Conservation (phyloP, 2,329 filamentous ascomycete genomes). For the Diplodia corticola region DNA sequence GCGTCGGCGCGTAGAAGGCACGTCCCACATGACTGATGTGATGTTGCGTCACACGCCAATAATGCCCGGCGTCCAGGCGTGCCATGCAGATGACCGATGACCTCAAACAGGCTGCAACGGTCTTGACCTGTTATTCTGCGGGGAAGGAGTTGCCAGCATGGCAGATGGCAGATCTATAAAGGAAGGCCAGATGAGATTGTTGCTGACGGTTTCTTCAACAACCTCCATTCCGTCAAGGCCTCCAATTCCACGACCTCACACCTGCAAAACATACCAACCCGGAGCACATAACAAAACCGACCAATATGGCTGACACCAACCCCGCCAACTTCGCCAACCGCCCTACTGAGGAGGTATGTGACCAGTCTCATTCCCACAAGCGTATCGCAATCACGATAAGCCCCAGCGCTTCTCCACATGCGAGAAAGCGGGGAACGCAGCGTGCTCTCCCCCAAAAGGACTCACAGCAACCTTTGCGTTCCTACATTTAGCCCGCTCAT, state of each 20-base stretch:
- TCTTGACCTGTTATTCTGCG: neutral
- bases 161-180: neutral
- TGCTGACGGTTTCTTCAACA: neutral
- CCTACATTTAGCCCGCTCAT: neutral
- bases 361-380: neutral
- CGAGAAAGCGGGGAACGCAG: neutral
- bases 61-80: neutral
- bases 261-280: neutral
- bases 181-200: neutral
- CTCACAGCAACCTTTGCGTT: neutral
- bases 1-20: neutral
- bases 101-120: neutral
- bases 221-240: neutral
- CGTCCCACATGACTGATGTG: neutral
- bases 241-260: slow-evolving; percentile 18
- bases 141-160: neutral
- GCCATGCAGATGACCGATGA: too few relatives aligned
- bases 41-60: slow-evolving; percentile 6
- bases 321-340: slow-evolving; percentile 56
- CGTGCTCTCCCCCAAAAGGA: neutral
- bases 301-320: slow-evolving; percentile 44
- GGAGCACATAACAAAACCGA: neutral
- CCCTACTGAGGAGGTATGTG: slow-evolving; percentile 45
- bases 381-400: neutral
- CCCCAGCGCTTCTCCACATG: neutral